Base-by-base conservation (phyloP, 2,329 filamentous ascomycete genomes). In the Sclerotinia minor region DNA sequence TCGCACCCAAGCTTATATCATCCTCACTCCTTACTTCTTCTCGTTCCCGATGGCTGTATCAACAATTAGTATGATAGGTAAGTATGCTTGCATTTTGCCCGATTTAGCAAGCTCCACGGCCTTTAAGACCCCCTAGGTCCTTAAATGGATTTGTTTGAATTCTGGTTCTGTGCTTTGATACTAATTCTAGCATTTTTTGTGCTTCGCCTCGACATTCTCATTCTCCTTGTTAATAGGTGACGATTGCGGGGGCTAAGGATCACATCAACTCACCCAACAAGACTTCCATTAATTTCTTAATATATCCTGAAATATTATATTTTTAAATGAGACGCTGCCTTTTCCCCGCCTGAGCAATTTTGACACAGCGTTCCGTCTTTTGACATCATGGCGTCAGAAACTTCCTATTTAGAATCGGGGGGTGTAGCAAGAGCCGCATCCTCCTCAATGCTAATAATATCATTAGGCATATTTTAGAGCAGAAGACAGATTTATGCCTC, bases 291-390 rank as follows among this genome's bases (percentile, higher is more conserved):
- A 29, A 87, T 76, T 76, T 54, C 78, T 75, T 32, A n/a, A n/a
- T n/a, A 87, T 81, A 72, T 86, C 84, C 8, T 84, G 78, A 73
- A 86, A 84, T 49, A 87, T 78, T 8, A 86, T 72, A 72, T 87
- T 83, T 1, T 73, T 73, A 68, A 79, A 82, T 52, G 79, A 78
- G 5, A 80, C 73, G 29, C 69, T 75, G 7, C 81, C 76, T 11
- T 78, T 76, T 76, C 1, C 72, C 74, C 26, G 78, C 78, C 76
- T 87, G 85, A n/a, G 85, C 85, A 59, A 88, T 82, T 74, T 88
- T 84, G 2, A 88, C 79, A n/a, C 73, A 87, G 79, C 0, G 78
- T 81, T 2, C 85, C 85, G 73, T 65, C 64, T 65, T 65, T 65
- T 35, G 26, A 32, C 32, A 19, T 32, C 35, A 41, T 66, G 21